phyloP scores from a whole-genome alignment of 345 rosid species.

The Kandelia obovata region DNA sequence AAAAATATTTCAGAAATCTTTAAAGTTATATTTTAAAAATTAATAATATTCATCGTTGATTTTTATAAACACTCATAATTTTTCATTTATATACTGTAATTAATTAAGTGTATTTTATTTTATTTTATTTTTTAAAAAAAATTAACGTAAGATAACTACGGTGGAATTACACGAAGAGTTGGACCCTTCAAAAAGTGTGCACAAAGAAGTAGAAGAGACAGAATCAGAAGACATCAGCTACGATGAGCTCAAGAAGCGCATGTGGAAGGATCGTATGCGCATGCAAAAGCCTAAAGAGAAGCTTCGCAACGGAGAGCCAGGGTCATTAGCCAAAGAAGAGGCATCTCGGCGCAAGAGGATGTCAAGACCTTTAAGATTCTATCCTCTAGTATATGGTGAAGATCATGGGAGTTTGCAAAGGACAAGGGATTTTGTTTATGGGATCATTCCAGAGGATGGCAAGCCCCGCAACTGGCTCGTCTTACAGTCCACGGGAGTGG shows the following conservation, averaged over 20 bases:
- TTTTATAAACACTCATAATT: too few relatives aligned
- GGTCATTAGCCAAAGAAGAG: slow-evolving; percentile 18
- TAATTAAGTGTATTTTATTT: too few relatives aligned
- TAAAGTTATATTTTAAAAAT: too few relatives aligned
- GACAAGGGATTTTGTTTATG: slow-evolving; percentile 56
- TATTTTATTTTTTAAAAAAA: too few relatives aligned
- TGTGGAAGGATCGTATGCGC: slow-evolving; percentile 50
- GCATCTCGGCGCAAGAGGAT: slow-evolving; percentile 48
- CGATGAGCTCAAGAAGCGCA: slow-evolving; percentile 58
- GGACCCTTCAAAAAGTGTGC: not conserved
- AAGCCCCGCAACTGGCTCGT: slow-evolving; percentile 67
- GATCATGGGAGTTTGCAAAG: slow-evolving; percentile 72
- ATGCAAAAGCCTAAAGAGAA: slow-evolving; percentile 45
- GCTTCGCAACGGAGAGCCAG: slow-evolving; percentile 7
- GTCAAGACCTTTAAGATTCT: slow-evolving; percentile 59
- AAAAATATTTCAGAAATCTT: too few relatives aligned
- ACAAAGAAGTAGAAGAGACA: slow-evolving; percentile 4
- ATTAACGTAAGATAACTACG: not conserved
- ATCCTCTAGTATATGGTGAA: slow-evolving; percentile 69
- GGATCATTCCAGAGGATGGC: slow-evolving; percentile 66
- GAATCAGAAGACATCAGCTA: slow-evolving; percentile 35
- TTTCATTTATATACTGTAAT: too few relatives aligned
- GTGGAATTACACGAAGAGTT: slow-evolving; percentile 4
- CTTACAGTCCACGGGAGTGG: slow-evolving; percentile 61
- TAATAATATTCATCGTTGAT: too few relatives aligned